Evolutionary conservation across 2,329 filamentous ascomycete genomes (phyloP), one percentile per base, ranked within the genome.

Genomic region (Pseudogymnoascus sp.): DNA sequence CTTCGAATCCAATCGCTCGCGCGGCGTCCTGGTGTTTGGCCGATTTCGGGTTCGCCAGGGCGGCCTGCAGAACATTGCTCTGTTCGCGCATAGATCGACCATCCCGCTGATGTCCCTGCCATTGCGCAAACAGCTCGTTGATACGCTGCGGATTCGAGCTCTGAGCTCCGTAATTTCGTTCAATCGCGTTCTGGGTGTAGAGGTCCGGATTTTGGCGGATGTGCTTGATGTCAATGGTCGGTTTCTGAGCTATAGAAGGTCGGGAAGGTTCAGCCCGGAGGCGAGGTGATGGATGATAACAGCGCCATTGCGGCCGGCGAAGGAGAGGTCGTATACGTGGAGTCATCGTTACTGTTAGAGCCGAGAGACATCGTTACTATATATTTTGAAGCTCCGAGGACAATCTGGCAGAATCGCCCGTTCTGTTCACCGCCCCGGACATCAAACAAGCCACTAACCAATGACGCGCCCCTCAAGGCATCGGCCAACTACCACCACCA

Each of bases 161-260:
- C 67, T 84, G 82, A 26, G 75, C 69, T 64, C 73, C 80, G 77
- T 97, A 97, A 75, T 97, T 97, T 69, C 95, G 86, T 68, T 92
- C 87, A 65, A 88, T 74, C 76, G 91, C 96, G 72, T 96, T 97
- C 68, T 88, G 81, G 69, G 89, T 83, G 79, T 97, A 90, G 14
- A 96, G 81, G 12, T 87, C 84, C 14, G 89, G 85, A 75, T 96
- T 90, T 72, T 91, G 84, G 64, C 93, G 92, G 74, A 99, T 96
- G 77, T 95, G 88, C 75, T 91, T 93, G 73, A 96, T 83, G 77
- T 97, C 89, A 68, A 96, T 83, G 57, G 83, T 83, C 26, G 90
- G 85, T 73, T 91, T 93, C 10, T 91, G 92, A 12, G 90, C 92
- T 62, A 83, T 87, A 1, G 88, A 80, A 4, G 89, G 89, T 21